These are phyloP conservation scores for Sanghuangporus weigelae DNA, from an alignment of 1,284 basidiomycete species.

Conservation along the genomic window DNA sequence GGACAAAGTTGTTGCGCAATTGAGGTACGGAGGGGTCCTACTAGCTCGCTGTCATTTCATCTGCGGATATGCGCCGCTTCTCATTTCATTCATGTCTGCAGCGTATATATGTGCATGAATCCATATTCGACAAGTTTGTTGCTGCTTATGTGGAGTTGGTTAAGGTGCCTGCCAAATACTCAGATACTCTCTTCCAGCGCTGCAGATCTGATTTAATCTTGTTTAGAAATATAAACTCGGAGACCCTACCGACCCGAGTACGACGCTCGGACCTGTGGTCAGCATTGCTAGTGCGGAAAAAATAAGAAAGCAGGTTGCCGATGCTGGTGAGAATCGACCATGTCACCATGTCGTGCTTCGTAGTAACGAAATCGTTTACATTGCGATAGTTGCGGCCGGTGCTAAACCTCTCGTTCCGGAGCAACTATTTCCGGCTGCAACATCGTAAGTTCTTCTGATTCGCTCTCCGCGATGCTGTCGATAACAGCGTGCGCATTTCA, in stretches of 20 bases:
- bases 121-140: constrained; percentile 79
- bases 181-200: not conserved
- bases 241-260: constrained; percentile 71
- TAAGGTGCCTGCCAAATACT: constrained; percentile 46
- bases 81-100: constrained; percentile 29
- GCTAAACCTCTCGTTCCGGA: constrained; percentile 76
- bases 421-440: constrained; percentile 62
- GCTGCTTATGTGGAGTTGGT: constrained; percentile 67
- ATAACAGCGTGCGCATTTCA: constrained; percentile 27
- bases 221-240: constrained; percentile 73
- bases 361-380: not conserved
- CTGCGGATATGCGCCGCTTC: not conserved
- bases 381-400: constrained; percentile 59
- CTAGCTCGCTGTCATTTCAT: not conserved
- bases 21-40: constrained; percentile 44
- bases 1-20: constrained; percentile 90
- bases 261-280: constrained; percentile 88
- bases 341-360: not conserved
- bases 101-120: constrained; percentile 91
- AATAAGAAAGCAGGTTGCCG: constrained; percentile 82
- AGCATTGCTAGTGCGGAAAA: constrained; percentile 77
- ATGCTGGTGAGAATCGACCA: constrained; percentile 55
- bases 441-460: constrained; percentile 42
- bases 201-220: not conserved
- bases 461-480: not conserved